phyloP scores from a whole-genome alignment of 1,284 basidiomycete genomes.

The Laetiporus sulphureus region DNA sequence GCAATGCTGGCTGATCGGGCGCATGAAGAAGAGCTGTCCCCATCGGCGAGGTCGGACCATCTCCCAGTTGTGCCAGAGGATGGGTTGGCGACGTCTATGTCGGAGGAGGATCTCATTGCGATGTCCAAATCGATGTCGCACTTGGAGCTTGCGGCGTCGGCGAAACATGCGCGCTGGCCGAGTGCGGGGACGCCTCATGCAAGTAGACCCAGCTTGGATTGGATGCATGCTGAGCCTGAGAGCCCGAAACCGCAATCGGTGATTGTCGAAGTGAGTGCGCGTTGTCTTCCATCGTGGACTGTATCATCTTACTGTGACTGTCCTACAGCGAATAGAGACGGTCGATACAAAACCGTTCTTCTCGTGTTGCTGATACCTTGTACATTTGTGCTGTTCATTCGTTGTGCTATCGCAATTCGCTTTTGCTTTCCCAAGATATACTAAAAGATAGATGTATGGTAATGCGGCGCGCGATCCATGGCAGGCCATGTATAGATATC shows the following conservation, averaged over 20 bases:
- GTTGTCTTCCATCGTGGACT: background rate
- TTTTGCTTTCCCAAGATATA: slow-evolving; percentile 6
- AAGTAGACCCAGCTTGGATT: slow-evolving; percentile 46
- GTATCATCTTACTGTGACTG: background rate
- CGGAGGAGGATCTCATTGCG: slow-evolving; percentile 66
- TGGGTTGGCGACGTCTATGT: slow-evolving; percentile 36
- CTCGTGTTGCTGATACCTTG: slow-evolving; percentile 57
- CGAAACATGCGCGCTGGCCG: slow-evolving; percentile 38
- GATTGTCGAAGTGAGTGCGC: slow-evolving; percentile 57
- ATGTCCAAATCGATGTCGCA: slow-evolving; percentile 73
- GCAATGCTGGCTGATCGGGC: slow-evolving; percentile 10
- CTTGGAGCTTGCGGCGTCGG: slow-evolving; percentile 40
- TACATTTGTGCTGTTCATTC: background rate
- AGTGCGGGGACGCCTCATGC: slow-evolving; percentile 27
- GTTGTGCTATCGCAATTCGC: slow-evolving; percentile 6
- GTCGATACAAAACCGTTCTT: slow-evolving; percentile 61
- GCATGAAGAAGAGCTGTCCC: slow-evolving; percentile 15
- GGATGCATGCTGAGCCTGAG: slow-evolving; percentile 51
- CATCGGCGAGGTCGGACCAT: slow-evolving; percentile 18
- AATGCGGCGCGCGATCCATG: too few relatives aligned
- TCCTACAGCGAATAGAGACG: slow-evolving; percentile 59
- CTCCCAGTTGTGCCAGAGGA: slow-evolving; percentile 51
- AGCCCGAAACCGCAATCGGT: slow-evolving; percentile 48
- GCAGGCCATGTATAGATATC: too few relatives aligned
- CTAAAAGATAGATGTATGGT: too few relatives aligned